These are phyloP conservation scores for Termitomyces sp. DNA, from an alignment of 768 basidiomycete genomes.

Conservation along the genomic window DNA sequence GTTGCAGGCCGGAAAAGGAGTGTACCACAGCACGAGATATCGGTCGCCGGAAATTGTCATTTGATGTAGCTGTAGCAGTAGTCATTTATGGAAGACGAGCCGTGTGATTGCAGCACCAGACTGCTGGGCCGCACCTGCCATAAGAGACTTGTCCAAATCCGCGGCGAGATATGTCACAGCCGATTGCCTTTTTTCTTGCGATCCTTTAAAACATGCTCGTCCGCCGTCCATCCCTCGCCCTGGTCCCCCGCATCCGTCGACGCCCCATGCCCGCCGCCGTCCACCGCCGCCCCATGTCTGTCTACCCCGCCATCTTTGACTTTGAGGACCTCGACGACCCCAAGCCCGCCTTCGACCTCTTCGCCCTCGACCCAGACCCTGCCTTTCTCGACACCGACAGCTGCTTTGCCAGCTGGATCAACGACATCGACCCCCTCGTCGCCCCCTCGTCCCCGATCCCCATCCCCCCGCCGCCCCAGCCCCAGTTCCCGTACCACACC, in stretches of 20 bases:
- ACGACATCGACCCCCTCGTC: slow-evolving; percentile 45
- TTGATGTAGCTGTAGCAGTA: slow-evolving; percentile 14
- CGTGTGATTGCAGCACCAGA: background rate
- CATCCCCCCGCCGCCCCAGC: slow-evolving; percentile 43
- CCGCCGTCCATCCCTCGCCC: slow-evolving; percentile 20
- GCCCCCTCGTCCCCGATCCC: slow-evolving; percentile 57
- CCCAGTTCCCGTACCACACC: slow-evolving; percentile 44
- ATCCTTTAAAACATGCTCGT: slow-evolving; percentile 36
- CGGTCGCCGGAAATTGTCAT: slow-evolving; percentile 37
- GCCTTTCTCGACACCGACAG: slow-evolving; percentile 23
- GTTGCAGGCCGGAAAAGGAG: slow-evolving; percentile 73
- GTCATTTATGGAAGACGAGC: slow-evolving; percentile 1
- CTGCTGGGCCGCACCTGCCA: slow-evolving; percentile 1
- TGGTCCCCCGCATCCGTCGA: slow-evolving; percentile 13
- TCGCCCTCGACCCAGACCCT: slow-evolving; percentile 1
- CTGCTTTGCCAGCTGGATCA: slow-evolving; percentile 56
- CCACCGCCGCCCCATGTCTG: slow-evolving; percentile 24
- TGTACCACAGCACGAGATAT: slow-evolving; percentile 79
- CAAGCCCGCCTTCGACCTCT: slow-evolving; percentile 29
- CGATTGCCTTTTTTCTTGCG: slow-evolving; percentile 12
- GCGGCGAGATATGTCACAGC: background rate
- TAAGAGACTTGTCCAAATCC: background rate
- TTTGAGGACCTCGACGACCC: slow-evolving; percentile 46
- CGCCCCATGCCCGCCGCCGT: slow-evolving; percentile 35
- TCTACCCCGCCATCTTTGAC: slow-evolving; percentile 53